phyloP scores from a whole-genome alignment of 768 basidiomycete genomes.

The Peribolospora kevripleyi region DNA sequence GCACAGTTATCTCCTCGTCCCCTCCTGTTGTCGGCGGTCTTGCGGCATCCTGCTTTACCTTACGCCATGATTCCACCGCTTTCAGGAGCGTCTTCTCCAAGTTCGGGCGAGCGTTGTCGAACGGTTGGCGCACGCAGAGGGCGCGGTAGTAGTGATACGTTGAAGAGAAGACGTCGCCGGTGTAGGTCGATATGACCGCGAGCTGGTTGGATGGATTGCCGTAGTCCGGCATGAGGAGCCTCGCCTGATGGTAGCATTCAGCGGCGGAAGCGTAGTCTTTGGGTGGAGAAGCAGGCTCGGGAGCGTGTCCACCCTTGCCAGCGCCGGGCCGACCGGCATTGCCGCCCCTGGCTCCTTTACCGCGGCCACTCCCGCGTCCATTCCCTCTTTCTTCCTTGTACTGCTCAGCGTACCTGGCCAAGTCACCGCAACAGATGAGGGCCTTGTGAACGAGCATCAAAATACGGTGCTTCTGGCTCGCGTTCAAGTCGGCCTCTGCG shows the following conservation, averaged over 20 bases:
- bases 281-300: slow-evolving; percentile 24
- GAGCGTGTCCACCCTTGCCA: slow-evolving; percentile 23
- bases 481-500: not conserved
- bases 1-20: slow-evolving; percentile 19
- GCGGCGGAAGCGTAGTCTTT: slow-evolving; percentile 51
- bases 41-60: slow-evolving; percentile 13
- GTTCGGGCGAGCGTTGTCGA: slow-evolving; percentile 69
- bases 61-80: slow-evolving; percentile 20
- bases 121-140: slow-evolving; percentile 60
- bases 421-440: slow-evolving; percentile 75
- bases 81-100: slow-evolving; percentile 45
- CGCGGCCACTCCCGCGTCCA: slow-evolving; percentile 17
- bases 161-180: slow-evolving; percentile 54
- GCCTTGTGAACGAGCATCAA: slow-evolving; percentile 65
- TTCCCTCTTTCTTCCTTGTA: slow-evolving; percentile 28
- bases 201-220: slow-evolving; percentile 87
- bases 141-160: slow-evolving; percentile 76
- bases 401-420: slow-evolving; percentile 75
- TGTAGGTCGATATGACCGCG: slow-evolving; percentile 69
- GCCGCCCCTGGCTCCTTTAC: slow-evolving; percentile 15
- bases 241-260: slow-evolving; percentile 64
- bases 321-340: slow-evolving; percentile 23
- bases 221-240: slow-evolving; percentile 54
- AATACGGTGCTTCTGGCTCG: slow-evolving; percentile 31
- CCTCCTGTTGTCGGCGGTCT: slow-evolving; percentile 11